Evolutionary conservation across 108 stramenopile species (phyloP).

Genomic region (Cylindrotheca fusiformis): DNA sequence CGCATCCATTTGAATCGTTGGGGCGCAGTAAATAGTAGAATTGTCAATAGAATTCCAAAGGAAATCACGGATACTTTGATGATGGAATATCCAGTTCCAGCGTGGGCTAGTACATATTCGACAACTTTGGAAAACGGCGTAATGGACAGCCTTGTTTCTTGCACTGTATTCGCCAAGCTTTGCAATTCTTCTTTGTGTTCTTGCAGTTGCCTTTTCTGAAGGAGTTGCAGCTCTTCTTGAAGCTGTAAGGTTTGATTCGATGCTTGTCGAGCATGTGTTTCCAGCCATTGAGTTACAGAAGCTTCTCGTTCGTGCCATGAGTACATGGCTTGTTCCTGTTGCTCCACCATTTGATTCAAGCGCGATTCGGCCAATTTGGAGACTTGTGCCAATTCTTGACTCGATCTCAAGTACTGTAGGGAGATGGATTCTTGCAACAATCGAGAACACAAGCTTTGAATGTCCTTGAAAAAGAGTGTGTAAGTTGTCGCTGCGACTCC

Average conservation of each 20-base stretch:
- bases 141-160: neutral
- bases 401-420: slow-evolving; percentile 18
- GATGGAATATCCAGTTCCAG: neutral
- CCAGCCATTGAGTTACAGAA: neutral
- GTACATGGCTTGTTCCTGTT: slow-evolving; percentile 8
- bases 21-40: neutral
- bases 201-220: neutral
- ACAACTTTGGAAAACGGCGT: neutral
- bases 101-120: neutral
- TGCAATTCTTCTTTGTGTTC: neutral
- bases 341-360: slow-evolving; percentile 14
- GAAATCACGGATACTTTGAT: neutral
- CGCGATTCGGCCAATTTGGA: slow-evolving; percentile 12
- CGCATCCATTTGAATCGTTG: neutral
- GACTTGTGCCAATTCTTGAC: slow-evolving; percentile 16
- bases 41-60: neutral
- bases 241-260: neutral
- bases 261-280: neutral
- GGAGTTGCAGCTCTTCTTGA: neutral
- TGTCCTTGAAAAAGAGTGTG: slow-evolving; percentile 36
- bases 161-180: neutral
- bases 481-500: slow-evolving; percentile 24
- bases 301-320: slow-evolving; percentile 23
- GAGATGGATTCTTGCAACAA: slow-evolving; percentile 26
- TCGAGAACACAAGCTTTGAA: slow-evolving; percentile 35